phyloP scores from a whole-genome alignment of 805 yeast species.

The Blastobotrys muscicola region DNA sequence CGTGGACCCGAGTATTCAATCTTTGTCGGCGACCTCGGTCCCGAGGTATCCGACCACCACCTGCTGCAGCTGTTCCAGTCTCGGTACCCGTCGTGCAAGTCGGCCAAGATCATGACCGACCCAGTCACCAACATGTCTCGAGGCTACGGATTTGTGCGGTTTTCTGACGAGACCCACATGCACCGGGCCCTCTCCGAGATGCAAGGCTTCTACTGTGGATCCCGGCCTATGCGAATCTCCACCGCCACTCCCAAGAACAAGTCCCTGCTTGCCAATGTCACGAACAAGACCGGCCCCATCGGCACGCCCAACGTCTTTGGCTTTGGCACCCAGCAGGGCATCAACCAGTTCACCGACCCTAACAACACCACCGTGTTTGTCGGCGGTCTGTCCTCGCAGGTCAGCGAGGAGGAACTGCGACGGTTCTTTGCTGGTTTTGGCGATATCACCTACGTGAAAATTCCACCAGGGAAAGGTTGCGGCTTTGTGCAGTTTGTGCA shows the following conservation, averaged over 20 bases:
- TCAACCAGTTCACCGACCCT: slow-evolving; percentile 63
- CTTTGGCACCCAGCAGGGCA: slow-evolving; percentile 25
- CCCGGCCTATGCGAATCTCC: slow-evolving; percentile 69
- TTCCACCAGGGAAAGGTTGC: slow-evolving; percentile 74
- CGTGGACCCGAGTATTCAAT: slow-evolving; percentile 48
- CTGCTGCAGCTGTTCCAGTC: slow-evolving; percentile 58
- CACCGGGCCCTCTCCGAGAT: slow-evolving; percentile 65
- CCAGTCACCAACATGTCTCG: slow-evolving; percentile 58
- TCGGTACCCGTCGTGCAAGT: slow-evolving; percentile 62
- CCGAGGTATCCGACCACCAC: slow-evolving; percentile 58
- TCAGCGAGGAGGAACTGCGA: slow-evolving; percentile 47
- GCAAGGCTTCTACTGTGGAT: slow-evolving; percentile 68
- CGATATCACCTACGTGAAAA: slow-evolving; percentile 43
- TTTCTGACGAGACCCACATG: slow-evolving; percentile 54
- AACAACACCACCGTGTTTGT: slow-evolving; percentile 76
- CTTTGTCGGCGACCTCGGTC: slow-evolving; percentile 78
- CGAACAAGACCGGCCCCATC: too few relatives aligned
- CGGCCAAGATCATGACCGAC: slow-evolving; percentile 73
- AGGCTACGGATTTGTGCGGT: slow-evolving; percentile 88
- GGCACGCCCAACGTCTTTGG: slow-evolving; percentile 17
- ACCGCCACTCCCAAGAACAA: slow-evolving; percentile 50
- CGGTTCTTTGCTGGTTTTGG: slow-evolving; percentile 68
- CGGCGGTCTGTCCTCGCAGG: slow-evolving; percentile 57
- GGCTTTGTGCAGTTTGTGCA: slow-evolving; percentile 80
- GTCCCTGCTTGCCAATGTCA: slow-evolving; percentile 7